phyloP scores from a whole-genome alignment of 345 rosid genomes.

The Populus euphratica region DNA sequence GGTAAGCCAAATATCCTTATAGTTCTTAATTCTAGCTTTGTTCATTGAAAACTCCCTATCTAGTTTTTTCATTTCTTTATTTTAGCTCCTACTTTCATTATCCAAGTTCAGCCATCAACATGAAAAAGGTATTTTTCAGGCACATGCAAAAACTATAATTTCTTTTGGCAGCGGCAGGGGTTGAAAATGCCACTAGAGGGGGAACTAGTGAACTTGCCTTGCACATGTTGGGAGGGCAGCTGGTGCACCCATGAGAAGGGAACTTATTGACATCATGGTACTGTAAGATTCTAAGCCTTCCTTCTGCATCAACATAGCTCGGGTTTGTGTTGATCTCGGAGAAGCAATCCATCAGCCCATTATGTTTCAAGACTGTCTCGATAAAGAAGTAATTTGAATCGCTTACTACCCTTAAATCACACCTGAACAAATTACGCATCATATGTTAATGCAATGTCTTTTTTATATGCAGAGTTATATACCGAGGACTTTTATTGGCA shows the following conservation, averaged over 20 bases:
- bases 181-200: background rate
- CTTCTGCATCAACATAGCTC: constrained; percentile 16
- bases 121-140: too few species aligned
- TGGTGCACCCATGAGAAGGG: constrained; percentile 20
- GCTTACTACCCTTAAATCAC: constrained; percentile 29
- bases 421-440: constrained; percentile 3
- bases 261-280: constrained; percentile 18
- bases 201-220: constrained; percentile 19
- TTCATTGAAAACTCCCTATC: too few species aligned
- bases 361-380: constrained; percentile 23
- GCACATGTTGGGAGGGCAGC: constrained; percentile 37
- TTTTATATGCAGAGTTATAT: too few species aligned
- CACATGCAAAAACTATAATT: background rate
- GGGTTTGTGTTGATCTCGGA: constrained; percentile 29
- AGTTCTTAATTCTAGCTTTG: too few species aligned
- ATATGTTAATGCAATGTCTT: background rate
- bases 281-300: constrained; percentile 21
- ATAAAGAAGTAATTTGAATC: constrained; percentile 31
- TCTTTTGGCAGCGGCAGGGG: background rate
- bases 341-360: constrained; percentile 24
- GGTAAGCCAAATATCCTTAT: background rate
- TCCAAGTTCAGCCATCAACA: too few species aligned
- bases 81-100: too few species aligned
- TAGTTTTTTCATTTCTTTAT: too few species aligned
- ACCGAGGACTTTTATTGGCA: too few species aligned